Evolutionary conservation across 345 rosid species (phyloP).

Genomic region (Psidium friedrichsthalianum): DNA sequence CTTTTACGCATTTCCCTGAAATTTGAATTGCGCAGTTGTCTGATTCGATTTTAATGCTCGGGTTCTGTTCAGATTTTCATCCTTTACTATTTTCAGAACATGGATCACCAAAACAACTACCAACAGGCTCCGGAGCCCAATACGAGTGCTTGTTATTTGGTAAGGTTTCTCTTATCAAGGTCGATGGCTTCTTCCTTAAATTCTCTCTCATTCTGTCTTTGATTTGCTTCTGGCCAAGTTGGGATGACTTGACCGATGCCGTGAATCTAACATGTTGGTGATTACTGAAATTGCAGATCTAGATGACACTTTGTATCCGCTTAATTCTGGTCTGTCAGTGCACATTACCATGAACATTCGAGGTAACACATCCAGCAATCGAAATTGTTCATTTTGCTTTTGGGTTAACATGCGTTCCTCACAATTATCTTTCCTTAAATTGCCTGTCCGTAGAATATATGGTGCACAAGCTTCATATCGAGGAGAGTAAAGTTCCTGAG

Average conservation of each 20-base stretch:
- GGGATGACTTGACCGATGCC: not conserved
- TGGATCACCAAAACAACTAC: conserved; percentile 19
- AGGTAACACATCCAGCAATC: conserved; percentile 24
- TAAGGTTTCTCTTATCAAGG: conserved; percentile 11
- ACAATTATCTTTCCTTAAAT: not conserved
- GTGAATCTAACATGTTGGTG: conserved; percentile 6
- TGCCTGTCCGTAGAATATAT: conserved; percentile 45
- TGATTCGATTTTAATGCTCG: not conserved
- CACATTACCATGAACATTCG: conserved; percentile 53
- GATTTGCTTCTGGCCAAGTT: not conserved
- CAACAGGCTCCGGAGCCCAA: conserved; percentile 15
- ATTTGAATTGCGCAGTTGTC: not conserved
- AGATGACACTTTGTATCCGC: conserved; percentile 85
- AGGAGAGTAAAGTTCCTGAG: conserved; percentile 46
- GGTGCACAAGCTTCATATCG: conserved; percentile 56
- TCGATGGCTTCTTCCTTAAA: not conserved
- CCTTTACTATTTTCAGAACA: not conserved
- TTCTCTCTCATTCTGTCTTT: not conserved
- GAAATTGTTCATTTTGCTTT: not conserved
- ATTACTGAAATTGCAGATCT: conserved; percentile 26
- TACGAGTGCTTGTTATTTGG: conserved; percentile 81
- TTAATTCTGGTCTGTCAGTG: conserved; percentile 55
- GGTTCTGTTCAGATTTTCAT: not conserved
- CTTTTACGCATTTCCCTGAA: not conserved
- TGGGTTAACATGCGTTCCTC: not conserved